phyloP scores from a whole-genome alignment of 768 basidiomycete species.

The Lactarius psammicola region DNA sequence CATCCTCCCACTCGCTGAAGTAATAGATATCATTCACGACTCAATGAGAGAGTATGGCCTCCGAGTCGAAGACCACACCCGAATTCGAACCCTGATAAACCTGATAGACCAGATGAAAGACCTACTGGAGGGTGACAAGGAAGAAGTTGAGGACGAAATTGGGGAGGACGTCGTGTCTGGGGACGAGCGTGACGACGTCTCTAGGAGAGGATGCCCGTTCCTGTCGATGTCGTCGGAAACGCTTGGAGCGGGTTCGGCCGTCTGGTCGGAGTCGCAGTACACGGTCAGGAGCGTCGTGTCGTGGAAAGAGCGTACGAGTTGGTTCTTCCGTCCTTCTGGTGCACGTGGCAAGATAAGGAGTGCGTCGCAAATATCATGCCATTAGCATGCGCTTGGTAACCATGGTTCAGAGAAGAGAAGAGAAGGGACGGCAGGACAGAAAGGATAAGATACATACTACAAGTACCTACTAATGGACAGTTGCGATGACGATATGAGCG shows the following conservation, averaged over 20 bases:
- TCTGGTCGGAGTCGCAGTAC: constrained; percentile 2
- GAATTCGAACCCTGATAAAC: not conserved
- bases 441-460: not conserved
- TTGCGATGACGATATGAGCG: not conserved
- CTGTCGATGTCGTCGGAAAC: not conserved
- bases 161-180: not conserved
- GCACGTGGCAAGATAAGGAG: not conserved
- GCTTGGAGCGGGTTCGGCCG: not conserved
- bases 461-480: too few species aligned
- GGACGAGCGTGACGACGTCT: not conserved
- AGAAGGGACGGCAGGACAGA: too few species aligned
- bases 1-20: not conserved
- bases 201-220: not conserved
- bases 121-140: not conserved
- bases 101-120: not conserved
- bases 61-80: not conserved
- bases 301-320: constrained; percentile 7
- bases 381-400: not conserved
- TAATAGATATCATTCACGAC: not conserved
- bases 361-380: not conserved
- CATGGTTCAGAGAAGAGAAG: too few species aligned
- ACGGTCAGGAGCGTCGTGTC: constrained; percentile 8
- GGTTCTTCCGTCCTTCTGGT: not conserved
- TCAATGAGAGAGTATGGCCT: not conserved
- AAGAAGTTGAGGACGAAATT: not conserved